phyloP scores from a whole-genome alignment of 352 stramenopile species.

The Pythium biforme region DNA sequence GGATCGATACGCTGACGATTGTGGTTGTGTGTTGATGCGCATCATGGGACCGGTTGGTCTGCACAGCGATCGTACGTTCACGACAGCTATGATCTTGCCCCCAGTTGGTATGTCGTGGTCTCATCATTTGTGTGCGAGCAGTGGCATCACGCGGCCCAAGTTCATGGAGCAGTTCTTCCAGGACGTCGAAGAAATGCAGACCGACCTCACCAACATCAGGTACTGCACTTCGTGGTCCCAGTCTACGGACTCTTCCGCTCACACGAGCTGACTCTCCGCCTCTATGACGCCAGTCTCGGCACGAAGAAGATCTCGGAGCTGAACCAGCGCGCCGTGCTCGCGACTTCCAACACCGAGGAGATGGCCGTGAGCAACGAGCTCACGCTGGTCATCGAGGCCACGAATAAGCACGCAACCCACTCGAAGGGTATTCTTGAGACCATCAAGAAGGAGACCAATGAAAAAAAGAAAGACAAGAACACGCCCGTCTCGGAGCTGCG shows the following conservation, averaged over 20 bases:
- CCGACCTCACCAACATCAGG: slow-evolving; percentile 90
- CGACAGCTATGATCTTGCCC: no score
- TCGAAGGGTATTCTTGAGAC: slow-evolving; percentile 56
- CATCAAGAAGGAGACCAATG: slow-evolving; percentile 95
- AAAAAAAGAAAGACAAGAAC: slow-evolving; percentile 90
- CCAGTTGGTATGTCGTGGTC: no score
- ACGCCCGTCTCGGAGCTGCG: slow-evolving; percentile 69
- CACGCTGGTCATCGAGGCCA: slow-evolving; percentile 87
- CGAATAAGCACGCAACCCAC: slow-evolving; percentile 86
- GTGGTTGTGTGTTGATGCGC: neutral
- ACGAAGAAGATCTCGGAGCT: slow-evolving; percentile 92
- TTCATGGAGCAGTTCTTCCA: slow-evolving; percentile 96
- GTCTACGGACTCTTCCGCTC: neutral
- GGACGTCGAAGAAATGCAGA: slow-evolving; percentile 94
- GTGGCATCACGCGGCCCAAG: slow-evolving; percentile 63
- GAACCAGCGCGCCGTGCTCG: slow-evolving; percentile 92
- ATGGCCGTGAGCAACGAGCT: slow-evolving; percentile 90
- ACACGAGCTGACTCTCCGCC: neutral
- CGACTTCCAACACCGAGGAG: slow-evolving; percentile 92
- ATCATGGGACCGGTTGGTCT: neutral
- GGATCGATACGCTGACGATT: no score
- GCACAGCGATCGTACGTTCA: neutral
- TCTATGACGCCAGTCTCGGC: slow-evolving; percentile 51
- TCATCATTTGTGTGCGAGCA: no score
- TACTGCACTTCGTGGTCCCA: slow-evolving; percentile 5